Base-by-base conservation (phyloP, 257 asterid genomes). In the Ocimum tenuiflorum region DNA sequence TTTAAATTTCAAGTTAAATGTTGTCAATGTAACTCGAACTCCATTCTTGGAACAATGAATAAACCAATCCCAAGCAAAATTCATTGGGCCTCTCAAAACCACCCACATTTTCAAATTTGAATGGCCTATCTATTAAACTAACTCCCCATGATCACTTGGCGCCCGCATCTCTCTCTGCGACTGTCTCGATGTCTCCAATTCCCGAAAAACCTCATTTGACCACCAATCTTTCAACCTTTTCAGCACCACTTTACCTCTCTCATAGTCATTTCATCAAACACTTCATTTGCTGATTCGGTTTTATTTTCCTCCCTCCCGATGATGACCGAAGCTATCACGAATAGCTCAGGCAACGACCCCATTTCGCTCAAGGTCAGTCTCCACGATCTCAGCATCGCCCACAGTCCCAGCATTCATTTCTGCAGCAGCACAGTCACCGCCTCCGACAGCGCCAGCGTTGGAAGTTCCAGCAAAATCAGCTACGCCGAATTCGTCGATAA, bases 131-230 rank as follows among this genome's bases (percentile, higher is more conserved):
- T n/a, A n/a, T n/a, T n/a, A n/a, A n/a, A n/a, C 4, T 1, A 27
- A 27, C 31, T 27, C 31, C 31, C 31, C 31, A 58, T 66, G 3
- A 27, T 65, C 68, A 41, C 76, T 72, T 77, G 81, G 73, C 82
- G 79, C 94, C 83, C 75, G 76, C 77, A 41, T 79, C 83, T 83
- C 84, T 72, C 68, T 52, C 83, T 85, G 86, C 88, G 98, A 91
- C 95, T 72, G 55, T 96, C 90, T 86, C 90, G 90, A 73, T 86
- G 53, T 70, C 82, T 39, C 81, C 78, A 73, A 68, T 60, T 69
- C 73, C 82, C 82, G 22, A 74, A 56, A 80, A 75, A 53, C 67
- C 60, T 73, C 63, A 70, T 80, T 86, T 85, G 89, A 91, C 95
- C 85, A 60, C 39, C 87, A 78, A 4, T 65, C 31, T 63, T 50